phyloP scores from a whole-genome alignment of 176 grass and related monocot genomes.

The Thalia dealbata region DNA sequence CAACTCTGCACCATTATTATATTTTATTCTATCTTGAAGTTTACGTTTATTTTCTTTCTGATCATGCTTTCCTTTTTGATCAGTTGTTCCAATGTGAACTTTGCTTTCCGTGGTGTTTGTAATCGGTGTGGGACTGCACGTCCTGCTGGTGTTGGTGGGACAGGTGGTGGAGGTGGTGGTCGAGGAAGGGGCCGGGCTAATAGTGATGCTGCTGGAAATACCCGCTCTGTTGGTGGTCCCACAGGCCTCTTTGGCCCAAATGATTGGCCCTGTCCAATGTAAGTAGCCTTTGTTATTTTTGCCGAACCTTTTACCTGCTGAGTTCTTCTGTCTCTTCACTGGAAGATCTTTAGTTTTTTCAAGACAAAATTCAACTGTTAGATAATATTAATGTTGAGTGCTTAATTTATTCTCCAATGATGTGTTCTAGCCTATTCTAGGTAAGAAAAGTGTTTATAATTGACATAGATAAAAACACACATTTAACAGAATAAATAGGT shows the following conservation, averaged over 20 bases:
- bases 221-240: slow-evolving; percentile 50
- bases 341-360: background rate
- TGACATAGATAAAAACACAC: too few species aligned
- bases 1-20: slow-evolving; percentile 23
- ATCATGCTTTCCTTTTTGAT: slow-evolving; percentile 1
- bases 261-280: slow-evolving; percentile 97
- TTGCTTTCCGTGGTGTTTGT: slow-evolving; percentile 35
- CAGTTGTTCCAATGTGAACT: slow-evolving; percentile 94
- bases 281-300: slow-evolving; percentile 15
- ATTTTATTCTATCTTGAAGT: background rate
- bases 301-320: background rate
- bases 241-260: slow-evolving; percentile 95
- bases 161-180: slow-evolving; percentile 14
- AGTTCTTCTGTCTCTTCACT: background rate
- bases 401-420: background rate
- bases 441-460: background rate
- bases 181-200: slow-evolving; percentile 14
- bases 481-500: too few species aligned
- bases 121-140: slow-evolving; percentile 35
- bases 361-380: background rate
- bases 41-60: background rate
- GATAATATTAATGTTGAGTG: background rate
- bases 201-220: slow-evolving; percentile 4
- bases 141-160: slow-evolving; percentile 46
- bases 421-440: background rate